Base-by-base conservation (phyloP, 495 filamentous ascomycete species). In the Usnea hakonensis region DNA sequence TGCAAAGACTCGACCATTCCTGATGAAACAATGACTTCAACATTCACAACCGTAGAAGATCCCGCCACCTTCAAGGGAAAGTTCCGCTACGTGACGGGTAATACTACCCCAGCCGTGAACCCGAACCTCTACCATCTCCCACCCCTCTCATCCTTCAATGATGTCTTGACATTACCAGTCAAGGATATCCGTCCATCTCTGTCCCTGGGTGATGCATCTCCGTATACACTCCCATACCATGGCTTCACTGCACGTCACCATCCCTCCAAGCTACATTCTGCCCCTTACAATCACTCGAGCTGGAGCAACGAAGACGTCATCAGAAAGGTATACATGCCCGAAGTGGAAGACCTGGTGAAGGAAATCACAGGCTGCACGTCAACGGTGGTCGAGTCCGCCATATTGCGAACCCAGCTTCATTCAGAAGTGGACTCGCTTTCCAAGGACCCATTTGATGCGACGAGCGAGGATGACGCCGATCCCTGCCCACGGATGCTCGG, bases 271-370 rank as follows among this genome's bases (percentile, higher is more conserved):
- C 35, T 57, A 19, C 32, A 57, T 40, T 57, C 55, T 36, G 16
- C 21, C 33, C 55, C 55, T 14, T 57, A 57, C 23, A 23, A 33
- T 57, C 30, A 14, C 55, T 13, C 55, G 9, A 57, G 55, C 35
- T 57, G 55, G 55, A 33, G 37, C 55, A 26, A 57, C 37, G 30
- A 33, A n/a, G 33, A 57, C 19, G 10, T 57, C 40, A 36, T 57
- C 17, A 33, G 40, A 23, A 41, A 40, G 13, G 35, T 57, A 16
- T 57, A 57, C 23, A 37, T 57, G 30, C 30, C 55, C 30, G 55
- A 57, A 57, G 55, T 57, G 33, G 55, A 38, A 17, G 55, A 57
- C 14, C 16, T 57, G 55, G 30, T 57, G 55, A 57, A 57, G 35
- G 3, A 21, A 37, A 28, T 57, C 30, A 57, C 55, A 21, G 55